Base-by-base conservation (phyloP, 257 asterid genomes). In the Schizonepeta tenuifolia region DNA sequence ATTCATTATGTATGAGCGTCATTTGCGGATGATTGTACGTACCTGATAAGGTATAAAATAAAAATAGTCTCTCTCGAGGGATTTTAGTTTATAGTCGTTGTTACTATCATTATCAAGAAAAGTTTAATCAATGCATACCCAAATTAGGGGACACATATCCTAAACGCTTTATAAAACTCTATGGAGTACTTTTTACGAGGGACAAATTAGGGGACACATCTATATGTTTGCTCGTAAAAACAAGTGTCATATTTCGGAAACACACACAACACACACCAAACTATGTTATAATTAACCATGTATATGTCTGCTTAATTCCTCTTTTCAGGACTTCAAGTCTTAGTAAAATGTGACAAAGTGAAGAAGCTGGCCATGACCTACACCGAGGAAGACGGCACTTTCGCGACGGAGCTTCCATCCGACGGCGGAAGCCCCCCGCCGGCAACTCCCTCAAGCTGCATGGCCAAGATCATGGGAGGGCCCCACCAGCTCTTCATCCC, bases 401-500 rank as follows among this genome's bases (percentile, higher is more conserved):
- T 90, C 67, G 79, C 69, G 72, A 75, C 89, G 1, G 75, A 65
- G 33, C 81, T 79, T 44, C 83, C 76, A 5, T 72, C 85, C 3
- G 87, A 82, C 76, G 70, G 63, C 36, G 24, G 11, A 0, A 9
- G 1, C 5, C 35, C 75, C 24, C 12, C 69, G 60, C 58, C 80
- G 13, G 11, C 51, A 0, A 26, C 15, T 26, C 69, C 89, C 9
- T 64, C 73, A 0, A 77, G 79, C 70, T 95, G 99, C 77, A 40
- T 69, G 79, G 96, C 96, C 70, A 90, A 82, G 88, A 87, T 92
- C 62, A 79, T 88, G 78, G 99, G 99, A 75, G 97, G 94, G 41
- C 87, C 96, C 13, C 55, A 74, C 40, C 87, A 80, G 75, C 82
- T 92, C 33, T 92, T 79, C 69, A 44, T 77, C 50, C 62, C 86